Conservation (phyloP, 495 filamentous ascomycete genomes). For the Glonium stellatum region DNA sequence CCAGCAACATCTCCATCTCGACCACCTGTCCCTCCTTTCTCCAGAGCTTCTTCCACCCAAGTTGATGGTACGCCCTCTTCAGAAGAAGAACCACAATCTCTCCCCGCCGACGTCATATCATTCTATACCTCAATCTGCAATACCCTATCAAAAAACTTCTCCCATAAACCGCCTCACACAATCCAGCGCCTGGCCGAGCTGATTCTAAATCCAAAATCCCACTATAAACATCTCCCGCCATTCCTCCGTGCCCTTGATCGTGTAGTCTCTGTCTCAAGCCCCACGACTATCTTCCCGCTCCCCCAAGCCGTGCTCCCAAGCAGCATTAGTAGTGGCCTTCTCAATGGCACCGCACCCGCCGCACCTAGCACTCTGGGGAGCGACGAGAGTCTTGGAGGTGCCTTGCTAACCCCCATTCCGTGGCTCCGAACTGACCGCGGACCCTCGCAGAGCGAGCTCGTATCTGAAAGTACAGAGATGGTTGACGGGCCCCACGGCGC, state of each 20-base stretch:
- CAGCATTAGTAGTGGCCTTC: constrained; percentile 31
- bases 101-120: constrained; percentile 58
- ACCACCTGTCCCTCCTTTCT: constrained; percentile 25
- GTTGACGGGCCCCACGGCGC: constrained; percentile 66
- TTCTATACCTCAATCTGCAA: constrained; percentile 60
- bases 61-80: constrained; percentile 1
- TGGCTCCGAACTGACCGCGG: constrained; percentile 52
- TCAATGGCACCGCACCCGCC: constrained; percentile 34
- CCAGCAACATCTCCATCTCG: constrained; percentile 32
- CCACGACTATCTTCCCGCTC: constrained; percentile 73
- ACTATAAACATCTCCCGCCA: constrained; percentile 72
- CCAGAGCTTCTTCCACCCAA: constrained; percentile 16
- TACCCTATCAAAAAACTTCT: constrained; percentile 62
- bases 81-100: constrained; percentile 24
- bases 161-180: constrained; percentile 76
- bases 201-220: constrained; percentile 63
- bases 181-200: constrained; percentile 90
- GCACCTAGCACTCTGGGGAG: constrained; percentile 49
- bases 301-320: constrained; percentile 51
- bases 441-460: constrained; percentile 43
- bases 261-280: constrained; percentile 84
- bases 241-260: constrained; percentile 89
- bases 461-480: constrained; percentile 60
- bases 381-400: constrained; percentile 86
- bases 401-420: constrained; percentile 86